Evolutionary conservation across 164 flowering plant genomes (phyloP), one percentile per base, ranked within the genome.

Genomic region (Nymphaea colorata): DNA sequence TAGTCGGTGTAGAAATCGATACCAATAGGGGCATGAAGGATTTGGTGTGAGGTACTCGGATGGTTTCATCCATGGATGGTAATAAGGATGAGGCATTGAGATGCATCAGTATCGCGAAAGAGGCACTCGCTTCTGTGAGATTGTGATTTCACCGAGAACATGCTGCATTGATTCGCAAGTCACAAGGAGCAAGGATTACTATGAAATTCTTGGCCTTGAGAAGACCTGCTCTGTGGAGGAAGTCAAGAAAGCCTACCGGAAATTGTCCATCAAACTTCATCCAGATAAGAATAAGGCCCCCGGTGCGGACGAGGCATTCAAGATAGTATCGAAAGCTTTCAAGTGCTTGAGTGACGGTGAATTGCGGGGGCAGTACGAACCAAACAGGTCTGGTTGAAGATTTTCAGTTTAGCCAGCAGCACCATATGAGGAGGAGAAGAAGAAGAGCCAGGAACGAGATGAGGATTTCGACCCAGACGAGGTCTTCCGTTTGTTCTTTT

Each of bases 281-380:
- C 99, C 99, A 10, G 99, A 91, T 71, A 94, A 94, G 81, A 94
- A 91, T 67, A 90, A 88, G 80, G 98, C 98, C 7, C 99, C 98
- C 0, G 99, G 98, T 59, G 82, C 99, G 0, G 99, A 94, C 70
- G 98, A 94, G 70, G 97, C 99, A 0, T 94, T 94, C 67, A 94
- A 94, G 85, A 87, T 80, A 76, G 92, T 94, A 6, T 81, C 80
- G 64, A 90, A 85, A 83, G 99, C 99, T 3, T 94, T 94, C 61
- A 87, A 88, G 80, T 94, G 99, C 69, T 82, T 94, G 86, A 90
- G 96, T 71, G 87, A 90, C 63, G 88, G 77, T 42, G 82, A 71
- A 43, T 90, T 91, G 3, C 87, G 99, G 80, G 86, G 84, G 72
- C 87, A 81, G 70, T 94, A 91, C 76, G 97, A n/a, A 94, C 77